phyloP scores from a whole-genome alignment of 441 rosid species.

The Pelargonium cotyledonis region DNA sequence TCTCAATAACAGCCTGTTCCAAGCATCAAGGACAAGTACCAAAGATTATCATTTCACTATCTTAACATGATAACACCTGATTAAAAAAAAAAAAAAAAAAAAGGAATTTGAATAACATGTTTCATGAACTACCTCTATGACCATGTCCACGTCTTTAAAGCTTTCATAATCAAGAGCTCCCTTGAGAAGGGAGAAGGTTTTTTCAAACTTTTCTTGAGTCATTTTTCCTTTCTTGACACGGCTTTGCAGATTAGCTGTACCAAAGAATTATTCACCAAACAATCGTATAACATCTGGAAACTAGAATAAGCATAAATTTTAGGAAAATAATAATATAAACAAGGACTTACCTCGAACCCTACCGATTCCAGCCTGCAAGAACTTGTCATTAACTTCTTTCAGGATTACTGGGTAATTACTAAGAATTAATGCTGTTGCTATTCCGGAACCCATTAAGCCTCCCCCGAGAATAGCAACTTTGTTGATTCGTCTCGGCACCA shows the following conservation, averaged over 20 bases:
- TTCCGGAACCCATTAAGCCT: constrained; percentile 98
- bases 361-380: constrained; percentile 77
- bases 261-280: background rate
- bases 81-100: constrained; percentile 3
- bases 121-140: constrained; percentile 67
- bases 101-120: background rate
- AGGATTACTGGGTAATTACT: constrained; percentile 75
- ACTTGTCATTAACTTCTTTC: constrained; percentile 87
- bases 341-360: constrained; percentile 66
- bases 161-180: constrained; percentile 79
- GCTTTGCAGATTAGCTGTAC: constrained; percentile 80
- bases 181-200: constrained; percentile 68
- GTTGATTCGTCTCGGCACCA: constrained; percentile 62
- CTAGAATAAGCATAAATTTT: background rate
- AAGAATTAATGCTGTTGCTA: constrained; percentile 81
- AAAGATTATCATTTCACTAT: constrained; percentile 1
- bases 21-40: constrained; percentile 31
- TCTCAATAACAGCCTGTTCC: constrained; percentile 90
- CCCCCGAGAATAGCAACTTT: constrained; percentile 95
- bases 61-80: constrained; percentile 14
- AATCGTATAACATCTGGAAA: constrained; percentile 11
- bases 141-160: constrained; percentile 90
- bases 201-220: constrained; percentile 77
- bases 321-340: background rate
- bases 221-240: constrained; percentile 79